Base-by-base conservation (phyloP, 768 basidiomycete species). In the Termitomyces titanicus region DNA sequence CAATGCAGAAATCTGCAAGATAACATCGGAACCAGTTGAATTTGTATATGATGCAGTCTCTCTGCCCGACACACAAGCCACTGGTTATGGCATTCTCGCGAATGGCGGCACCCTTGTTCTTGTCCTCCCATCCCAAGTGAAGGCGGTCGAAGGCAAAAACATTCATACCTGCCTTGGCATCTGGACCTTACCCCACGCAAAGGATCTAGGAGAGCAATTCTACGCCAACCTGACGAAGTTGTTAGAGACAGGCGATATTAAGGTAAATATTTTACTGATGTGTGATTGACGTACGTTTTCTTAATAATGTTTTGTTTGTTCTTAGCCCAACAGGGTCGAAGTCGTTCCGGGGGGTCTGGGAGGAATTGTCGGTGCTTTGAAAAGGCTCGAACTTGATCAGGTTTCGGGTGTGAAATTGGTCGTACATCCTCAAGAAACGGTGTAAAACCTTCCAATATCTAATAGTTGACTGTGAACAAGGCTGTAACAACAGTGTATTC, bases 351-450 rank as follows among this genome's bases (percentile, higher is more conserved):
- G 64, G 27, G 80, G 80, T 2, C 65, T 81, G 1, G 53, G 61
- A 8, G 78, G 71, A 9, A 68, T 80, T 9, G 38, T 54, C 0
- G 67, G 50, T 10, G 78, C 74, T 2, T 59, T 81, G 27, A 65
- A 72, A 43, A 64, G 63, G 56, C 40, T 80, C 61, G 65, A 63
- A 62, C 56, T 57, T 2, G 68, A 72, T 9, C 53, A 73, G 51
- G 67, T 79, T 29, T 78, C 76, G n/a, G 79, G 73, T 5, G 62
- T 56, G 15, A 81, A 81, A 61, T 60, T 81, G 18, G 68, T 81
- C 9, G 73, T 56, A 1, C 72, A 65, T 51, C 78, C 77, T 17
- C 71, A 71, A 54, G 74, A 78, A 37, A 72, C 71, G 27, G 47
- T 39, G 2, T 69, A 55, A 59, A 25, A n/a, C n/a, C 11, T 27